Evolutionary conservation across 306 rosid species (phyloP).

Genomic region (Begonia fuchsioides): DNA sequence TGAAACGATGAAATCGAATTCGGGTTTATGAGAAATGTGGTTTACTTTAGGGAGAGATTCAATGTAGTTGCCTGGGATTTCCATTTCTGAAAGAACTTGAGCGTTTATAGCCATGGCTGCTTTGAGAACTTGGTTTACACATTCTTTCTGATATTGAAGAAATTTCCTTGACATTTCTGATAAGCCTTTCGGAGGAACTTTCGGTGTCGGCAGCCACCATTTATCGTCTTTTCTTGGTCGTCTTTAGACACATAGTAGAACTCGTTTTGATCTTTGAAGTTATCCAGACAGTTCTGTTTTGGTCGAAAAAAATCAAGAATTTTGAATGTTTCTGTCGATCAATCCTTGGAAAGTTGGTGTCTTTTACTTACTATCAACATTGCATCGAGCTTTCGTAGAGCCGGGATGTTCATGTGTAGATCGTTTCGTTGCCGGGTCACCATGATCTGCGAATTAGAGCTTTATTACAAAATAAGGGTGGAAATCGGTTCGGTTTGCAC

Average conservation of each 20-base stretch:
- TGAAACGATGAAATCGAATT: too few species aligned
- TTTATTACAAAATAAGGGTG: too few species aligned
- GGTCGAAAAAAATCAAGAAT: background rate
- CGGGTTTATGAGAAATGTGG: background rate
- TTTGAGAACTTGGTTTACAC: constrained; percentile 95
- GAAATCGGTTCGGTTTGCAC: too few species aligned
- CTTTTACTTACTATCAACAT: constrained; percentile 68
- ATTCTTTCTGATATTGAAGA: constrained; percentile 82
- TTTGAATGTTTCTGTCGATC: background rate
- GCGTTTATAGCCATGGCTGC: constrained; percentile 99
- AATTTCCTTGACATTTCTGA: constrained; percentile 75
- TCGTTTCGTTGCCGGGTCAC: constrained; percentile 81
- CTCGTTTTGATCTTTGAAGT: constrained; percentile 57
- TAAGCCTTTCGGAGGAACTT: constrained; percentile 67
- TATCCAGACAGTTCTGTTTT: constrained; percentile 76
- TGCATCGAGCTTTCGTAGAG: constrained; percentile 71
- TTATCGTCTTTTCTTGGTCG: constrained; percentile 58
- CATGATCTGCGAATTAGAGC: constrained; percentile 60
- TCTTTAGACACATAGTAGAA: constrained; percentile 64
- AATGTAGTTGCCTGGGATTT: constrained; percentile 82
- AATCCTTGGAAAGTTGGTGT: background rate
- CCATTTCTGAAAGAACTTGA: constrained; percentile 84
- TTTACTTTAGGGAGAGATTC: constrained; percentile 89
- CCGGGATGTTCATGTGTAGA: constrained; percentile 92
- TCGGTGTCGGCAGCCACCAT: constrained; percentile 94